Evolutionary conservation across 192 early-diverging fungal genomes (phyloP).

Genomic region (Linnemannia elongata): DNA sequence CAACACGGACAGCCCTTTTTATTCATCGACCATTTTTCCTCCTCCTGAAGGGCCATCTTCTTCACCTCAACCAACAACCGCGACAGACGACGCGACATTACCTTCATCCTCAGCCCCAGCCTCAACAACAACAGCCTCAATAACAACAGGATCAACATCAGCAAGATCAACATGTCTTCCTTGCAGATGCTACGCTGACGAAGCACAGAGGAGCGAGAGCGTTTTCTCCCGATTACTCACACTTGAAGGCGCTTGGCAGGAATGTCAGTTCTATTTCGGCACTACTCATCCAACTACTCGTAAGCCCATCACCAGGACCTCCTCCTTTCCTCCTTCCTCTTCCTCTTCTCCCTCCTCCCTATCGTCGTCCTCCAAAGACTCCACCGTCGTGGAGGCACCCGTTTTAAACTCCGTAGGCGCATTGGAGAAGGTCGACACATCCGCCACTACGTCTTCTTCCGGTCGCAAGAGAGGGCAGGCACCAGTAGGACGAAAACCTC

Average conservation of each 20-base stretch:
- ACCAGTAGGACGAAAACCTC: neutral
- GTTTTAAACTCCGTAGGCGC: neutral
- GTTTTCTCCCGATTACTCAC: conserved; percentile 44
- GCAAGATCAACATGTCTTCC: neutral
- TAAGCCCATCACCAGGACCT: neutral
- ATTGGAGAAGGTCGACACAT: neutral
- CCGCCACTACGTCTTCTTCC: neutral
- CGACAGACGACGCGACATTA: no score
- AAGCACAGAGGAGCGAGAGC: conserved; percentile 13
- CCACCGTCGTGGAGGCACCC: neutral
- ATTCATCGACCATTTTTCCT: neutral
- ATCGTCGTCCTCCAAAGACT: neutral
- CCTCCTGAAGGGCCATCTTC: neutral
- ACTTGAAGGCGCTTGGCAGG: conserved; percentile 41
- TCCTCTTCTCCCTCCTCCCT: neutral
- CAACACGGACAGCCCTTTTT: neutral
- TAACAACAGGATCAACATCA: neutral
- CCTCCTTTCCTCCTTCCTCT: neutral
- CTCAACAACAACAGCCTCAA: neutral
- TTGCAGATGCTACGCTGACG: conserved; percentile 17
- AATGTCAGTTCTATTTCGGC: conserved; percentile 56
- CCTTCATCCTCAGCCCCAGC: neutral
- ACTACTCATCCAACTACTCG: neutral
- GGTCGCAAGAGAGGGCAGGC: no score
- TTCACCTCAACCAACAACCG: neutral